Conservation (phyloP, 805 yeast genomes). For the Metschnikowia gelsemii region DNA sequence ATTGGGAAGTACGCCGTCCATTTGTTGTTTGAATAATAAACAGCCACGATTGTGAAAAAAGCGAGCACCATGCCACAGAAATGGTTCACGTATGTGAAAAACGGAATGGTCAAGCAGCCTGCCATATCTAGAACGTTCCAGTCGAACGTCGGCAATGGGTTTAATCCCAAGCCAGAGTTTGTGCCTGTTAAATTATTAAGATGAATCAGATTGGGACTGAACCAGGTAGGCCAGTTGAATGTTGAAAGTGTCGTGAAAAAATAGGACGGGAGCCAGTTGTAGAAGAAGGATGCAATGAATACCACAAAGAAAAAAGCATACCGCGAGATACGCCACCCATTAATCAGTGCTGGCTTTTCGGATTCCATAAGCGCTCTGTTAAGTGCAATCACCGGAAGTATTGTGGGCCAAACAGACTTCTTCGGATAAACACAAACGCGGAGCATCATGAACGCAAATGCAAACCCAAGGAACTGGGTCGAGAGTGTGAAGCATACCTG, state of each 20-base stretch:
- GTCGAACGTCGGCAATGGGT: constrained; percentile 44
- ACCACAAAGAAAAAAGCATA: constrained; percentile 40
- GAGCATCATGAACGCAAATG: constrained; percentile 64
- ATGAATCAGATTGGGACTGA: constrained; percentile 39
- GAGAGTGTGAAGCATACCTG: constrained; percentile 53
- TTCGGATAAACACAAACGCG: constrained; percentile 48
- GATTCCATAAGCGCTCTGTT: constrained; percentile 41
- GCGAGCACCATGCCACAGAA: constrained; percentile 38
- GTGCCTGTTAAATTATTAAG: constrained; percentile 41
- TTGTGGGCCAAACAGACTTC: constrained; percentile 46
- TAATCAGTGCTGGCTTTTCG: constrained; percentile 23
- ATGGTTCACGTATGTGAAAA: constrained; percentile 42
- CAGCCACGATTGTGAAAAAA: constrained; percentile 31
- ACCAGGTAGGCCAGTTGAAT: constrained; percentile 49
- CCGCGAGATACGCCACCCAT: constrained; percentile 45
- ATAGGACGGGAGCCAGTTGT: constrained; percentile 44
- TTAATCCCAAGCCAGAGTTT: constrained; percentile 39
- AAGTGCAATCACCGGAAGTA: constrained; percentile 43
- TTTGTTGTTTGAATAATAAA: constrained; percentile 48
- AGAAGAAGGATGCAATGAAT: constrained; percentile 35
- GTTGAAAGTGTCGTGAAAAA: constrained; percentile 40
- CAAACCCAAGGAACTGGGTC: constrained; percentile 63
- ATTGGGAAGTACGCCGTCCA: constrained; percentile 54
- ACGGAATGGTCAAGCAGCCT: constrained; percentile 43
- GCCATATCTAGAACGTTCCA: constrained; percentile 42